phyloP scores from a whole-genome alignment of 2,329 filamentous ascomycete species.

The Akanthomyces muscarius region DNA sequence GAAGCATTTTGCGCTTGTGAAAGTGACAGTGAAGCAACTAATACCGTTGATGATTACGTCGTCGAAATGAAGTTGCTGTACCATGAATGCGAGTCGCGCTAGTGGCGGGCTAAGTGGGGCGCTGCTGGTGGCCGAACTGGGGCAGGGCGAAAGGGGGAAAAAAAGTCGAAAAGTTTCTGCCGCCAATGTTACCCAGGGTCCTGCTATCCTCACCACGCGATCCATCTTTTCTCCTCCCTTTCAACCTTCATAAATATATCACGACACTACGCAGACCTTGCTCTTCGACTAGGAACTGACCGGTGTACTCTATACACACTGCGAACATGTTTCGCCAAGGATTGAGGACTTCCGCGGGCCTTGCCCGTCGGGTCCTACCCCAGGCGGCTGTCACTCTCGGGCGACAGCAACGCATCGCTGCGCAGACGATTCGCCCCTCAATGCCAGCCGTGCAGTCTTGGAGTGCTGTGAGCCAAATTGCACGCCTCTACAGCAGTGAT shows the following conservation, averaged over 20 bases:
- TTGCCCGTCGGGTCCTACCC: slow-evolving; percentile 31
- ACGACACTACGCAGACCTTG: not conserved
- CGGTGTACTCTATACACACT: not conserved
- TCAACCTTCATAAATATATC: not conserved
- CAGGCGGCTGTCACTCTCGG: slow-evolving; percentile 29
- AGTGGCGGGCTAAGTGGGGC: not conserved
- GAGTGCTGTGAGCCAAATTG: slow-evolving; percentile 24
- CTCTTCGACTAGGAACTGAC: not conserved
- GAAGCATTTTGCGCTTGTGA: not conserved
- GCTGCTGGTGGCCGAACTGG: not conserved
- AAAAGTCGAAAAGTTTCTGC: slow-evolving; percentile 15
- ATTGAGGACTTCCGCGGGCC: slow-evolving; percentile 36
- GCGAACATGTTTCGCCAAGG: slow-evolving; percentile 25
- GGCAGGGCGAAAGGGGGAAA: slow-evolving; percentile 12
- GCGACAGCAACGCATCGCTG: slow-evolving; percentile 17
- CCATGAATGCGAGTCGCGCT: not conserved
- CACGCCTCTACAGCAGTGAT: slow-evolving; percentile 39
- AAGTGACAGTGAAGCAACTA: no score
- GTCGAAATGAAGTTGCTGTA: no score
- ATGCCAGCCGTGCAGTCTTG: slow-evolving; percentile 23
- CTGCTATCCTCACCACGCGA: not conserved
- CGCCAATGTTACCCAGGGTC: not conserved
- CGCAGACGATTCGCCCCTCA: slow-evolving; percentile 19
- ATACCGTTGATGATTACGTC: no score
- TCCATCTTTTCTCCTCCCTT: not conserved